phyloP scores from a whole-genome alignment of 768 basidiomycete genomes.

The Russula sp. region DNA sequence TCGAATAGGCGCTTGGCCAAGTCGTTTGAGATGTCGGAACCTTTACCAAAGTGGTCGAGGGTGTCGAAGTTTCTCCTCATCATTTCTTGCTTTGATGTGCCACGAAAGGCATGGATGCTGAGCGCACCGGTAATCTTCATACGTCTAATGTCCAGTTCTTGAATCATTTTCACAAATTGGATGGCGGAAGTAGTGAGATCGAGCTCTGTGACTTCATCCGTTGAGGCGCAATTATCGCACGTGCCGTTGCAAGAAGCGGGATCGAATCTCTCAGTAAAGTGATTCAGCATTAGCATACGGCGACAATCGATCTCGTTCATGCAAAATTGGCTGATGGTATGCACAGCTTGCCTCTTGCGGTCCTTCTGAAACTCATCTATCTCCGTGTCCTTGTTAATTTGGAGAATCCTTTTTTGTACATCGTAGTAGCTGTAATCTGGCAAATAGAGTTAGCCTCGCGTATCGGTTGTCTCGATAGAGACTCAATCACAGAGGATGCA shows the following conservation, averaged over 20 bases:
- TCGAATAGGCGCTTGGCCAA: conserved; percentile 16
- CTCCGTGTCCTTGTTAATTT: conserved; percentile 50
- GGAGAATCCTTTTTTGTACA: conserved; percentile 44
- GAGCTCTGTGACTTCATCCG: conserved; percentile 32
- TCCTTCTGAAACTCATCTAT: conserved; percentile 50
- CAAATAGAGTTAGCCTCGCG: neutral
- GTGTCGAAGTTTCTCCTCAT: neutral
- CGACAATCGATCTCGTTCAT: conserved; percentile 79
- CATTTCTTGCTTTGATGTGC: conserved; percentile 12
- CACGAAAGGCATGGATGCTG: conserved; percentile 19
- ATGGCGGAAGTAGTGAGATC: conserved; percentile 61
- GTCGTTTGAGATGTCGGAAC: neutral
- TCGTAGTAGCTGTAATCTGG: conserved; percentile 66
- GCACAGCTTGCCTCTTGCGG: conserved; percentile 58
- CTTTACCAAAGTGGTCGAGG: conserved; percentile 10
- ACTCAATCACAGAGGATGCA: conserved; percentile 74
- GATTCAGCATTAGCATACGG: conserved; percentile 78
- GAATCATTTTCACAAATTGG: conserved; percentile 39
- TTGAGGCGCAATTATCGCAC: conserved; percentile 74
- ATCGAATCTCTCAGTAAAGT: conserved; percentile 82
- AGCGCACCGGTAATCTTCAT: conserved; percentile 15
- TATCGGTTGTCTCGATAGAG: neutral
- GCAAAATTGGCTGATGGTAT: conserved; percentile 75
- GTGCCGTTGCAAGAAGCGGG: conserved; percentile 52
- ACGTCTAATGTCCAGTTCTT: conserved; percentile 1